Base-by-base conservation (phyloP, 345 rosid genomes). In the Linum usitatissimum region DNA sequence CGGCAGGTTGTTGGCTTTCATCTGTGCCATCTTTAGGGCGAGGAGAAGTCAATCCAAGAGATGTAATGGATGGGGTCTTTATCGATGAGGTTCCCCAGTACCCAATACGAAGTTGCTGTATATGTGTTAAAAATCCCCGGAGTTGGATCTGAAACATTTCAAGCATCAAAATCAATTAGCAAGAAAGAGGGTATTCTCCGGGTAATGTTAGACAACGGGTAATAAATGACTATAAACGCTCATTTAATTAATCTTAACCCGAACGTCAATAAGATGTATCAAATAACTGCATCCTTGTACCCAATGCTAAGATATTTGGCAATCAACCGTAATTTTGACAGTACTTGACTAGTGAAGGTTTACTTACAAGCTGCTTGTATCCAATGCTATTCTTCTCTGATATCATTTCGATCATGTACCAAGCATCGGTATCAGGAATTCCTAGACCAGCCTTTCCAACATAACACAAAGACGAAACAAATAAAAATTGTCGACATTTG, bases 81-180 rank as follows among this genome's bases (percentile, higher is more conserved):
- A 71, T 69, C 39, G 92, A 83, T 60, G 96, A 83, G 68, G 80
- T 67, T 69, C 99, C 99, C 99, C 99, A 93, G 74, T 93, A 93
- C 70, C 83, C 83, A 60, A 80, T 77, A 53, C 87, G 96, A 59
- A 90, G 86, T 83, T 90, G 99, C 74, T 93, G 96, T 68, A 90
- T 75, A 75, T 90, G 99, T 31, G 99, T 86, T 61, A 93, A 73
- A 80, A 86, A 85, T 23, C 99, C 99, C 82, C 99, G 83, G 73
- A 93, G 86, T 75, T 84, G 86, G 61, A 87, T 93, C 99, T 93
- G 84, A 64, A 67, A 60, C 53, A 56, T 10, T n/a, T 53, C 13
- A 12, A 45, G 15, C 17, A 60, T 55, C 57, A 57, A 36, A 60
- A 34, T 18, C 6, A 45, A 62, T 7, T 18, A 20, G 38, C 53